Conservation (phyloP, 192 early-diverging fungal species). For the Coemansia guatemalensis region DNA sequence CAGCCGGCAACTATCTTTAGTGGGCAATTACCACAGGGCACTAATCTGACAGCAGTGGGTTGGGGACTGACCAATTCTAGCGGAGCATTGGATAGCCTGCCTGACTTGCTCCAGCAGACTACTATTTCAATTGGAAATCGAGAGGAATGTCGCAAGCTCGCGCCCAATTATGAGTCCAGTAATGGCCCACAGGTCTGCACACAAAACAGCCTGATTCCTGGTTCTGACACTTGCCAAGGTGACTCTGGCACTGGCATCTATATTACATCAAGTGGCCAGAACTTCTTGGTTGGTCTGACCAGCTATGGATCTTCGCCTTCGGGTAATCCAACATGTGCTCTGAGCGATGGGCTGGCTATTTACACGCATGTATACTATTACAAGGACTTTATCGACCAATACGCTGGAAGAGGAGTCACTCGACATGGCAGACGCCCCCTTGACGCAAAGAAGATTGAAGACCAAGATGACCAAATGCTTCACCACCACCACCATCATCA, state of each 20-base stretch:
- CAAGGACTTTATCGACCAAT: slow-evolving; percentile 23
- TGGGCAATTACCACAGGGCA: slow-evolving; percentile 15
- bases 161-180: slow-evolving; percentile 33
- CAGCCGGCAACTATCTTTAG: slow-evolving; percentile 19
- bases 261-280: slow-evolving; percentile 9
- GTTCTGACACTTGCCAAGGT: slow-evolving; percentile 49
- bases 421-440: not conserved
- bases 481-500: slow-evolving; percentile 1
- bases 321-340: slow-evolving; percentile 43
- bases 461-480: not conserved
- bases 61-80: slow-evolving; percentile 32
- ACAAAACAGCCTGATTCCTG: slow-evolving; percentile 34
- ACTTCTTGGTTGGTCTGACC: slow-evolving; percentile 38
- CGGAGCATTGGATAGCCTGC: slow-evolving; percentile 10
- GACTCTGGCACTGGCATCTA: slow-evolving; percentile 47
- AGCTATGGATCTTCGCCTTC: slow-evolving; percentile 39
- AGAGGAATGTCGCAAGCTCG: slow-evolving; percentile 27
- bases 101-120: slow-evolving; percentile 26
- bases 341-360: slow-evolving; percentile 40
- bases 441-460: not conserved
- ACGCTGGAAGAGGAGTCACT: not conserved
- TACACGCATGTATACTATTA: slow-evolving; percentile 45
- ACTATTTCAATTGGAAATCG: slow-evolving; percentile 25
- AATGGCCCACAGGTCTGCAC: slow-evolving; percentile 50
- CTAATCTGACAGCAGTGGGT: slow-evolving; percentile 29